phyloP scores from a whole-genome alignment of 2,329 filamentous ascomycete genomes.

The Thermochaetoides dissita region DNA sequence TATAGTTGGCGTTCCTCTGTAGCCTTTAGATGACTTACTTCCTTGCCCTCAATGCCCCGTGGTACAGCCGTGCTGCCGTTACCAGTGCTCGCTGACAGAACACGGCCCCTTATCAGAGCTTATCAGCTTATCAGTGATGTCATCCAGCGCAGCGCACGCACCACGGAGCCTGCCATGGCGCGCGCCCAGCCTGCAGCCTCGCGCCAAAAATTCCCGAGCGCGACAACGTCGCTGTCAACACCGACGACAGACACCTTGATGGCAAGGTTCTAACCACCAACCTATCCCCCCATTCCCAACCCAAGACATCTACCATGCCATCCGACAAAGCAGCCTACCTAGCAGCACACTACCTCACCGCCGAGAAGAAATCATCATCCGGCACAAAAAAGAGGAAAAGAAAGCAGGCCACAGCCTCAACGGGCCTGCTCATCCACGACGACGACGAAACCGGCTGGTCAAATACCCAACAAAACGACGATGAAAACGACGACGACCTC shows the following conservation, averaged over 20 bases:
- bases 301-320: slow-evolving; percentile 27
- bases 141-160: neutral
- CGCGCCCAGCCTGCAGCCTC: neutral
- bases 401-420: slow-evolving; percentile 30
- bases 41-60: no score
- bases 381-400: slow-evolving; percentile 48
- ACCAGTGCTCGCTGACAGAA: no score
- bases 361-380: slow-evolving; percentile 36
- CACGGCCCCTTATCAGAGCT: neutral
- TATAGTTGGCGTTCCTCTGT: no score
- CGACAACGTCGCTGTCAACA: neutral
- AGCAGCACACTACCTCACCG: slow-evolving; percentile 77
- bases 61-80: no score
- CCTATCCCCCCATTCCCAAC: neutral
- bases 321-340: slow-evolving; percentile 68
- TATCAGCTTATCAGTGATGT: slow-evolving; percentile 3
- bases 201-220: slow-evolving; percentile 2
- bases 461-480: slow-evolving; percentile 29
- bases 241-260: slow-evolving; percentile 3
- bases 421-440: slow-evolving; percentile 50
- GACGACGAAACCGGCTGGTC: slow-evolving; percentile 46
- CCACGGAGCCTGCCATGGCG: no score
- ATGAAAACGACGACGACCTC: slow-evolving; percentile 37
- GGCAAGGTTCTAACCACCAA: slow-evolving; percentile 1
- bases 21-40: no score